Base-by-base conservation (phyloP, 2,329 filamentous ascomycete species). In the Blastomyces percursus region DNA sequence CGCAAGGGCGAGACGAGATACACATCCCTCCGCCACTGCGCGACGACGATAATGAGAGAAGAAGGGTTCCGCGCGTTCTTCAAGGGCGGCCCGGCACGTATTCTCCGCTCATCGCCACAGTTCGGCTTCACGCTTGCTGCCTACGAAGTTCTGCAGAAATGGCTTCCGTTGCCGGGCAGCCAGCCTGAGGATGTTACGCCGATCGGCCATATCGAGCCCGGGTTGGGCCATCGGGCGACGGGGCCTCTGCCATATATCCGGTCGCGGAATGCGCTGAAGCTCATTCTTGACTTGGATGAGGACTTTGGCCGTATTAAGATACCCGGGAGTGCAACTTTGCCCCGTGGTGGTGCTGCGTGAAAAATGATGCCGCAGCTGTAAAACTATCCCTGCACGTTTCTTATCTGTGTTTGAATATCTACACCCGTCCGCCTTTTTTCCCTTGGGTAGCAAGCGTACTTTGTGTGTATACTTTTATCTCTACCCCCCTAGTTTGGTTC, bases 61-160 rank as follows among this genome's bases (percentile, higher is more conserved):
- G 94, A 99, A 77, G 94, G 94, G 12, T 93, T 96, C 83, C 85
- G 83, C 66, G 94, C 94, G 32, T 99, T 99, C 82, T 99, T 97
- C 86, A 97, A 97, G 82, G 94, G 94, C 68, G 94, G 94, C 1
- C 92, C 93, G 0, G 94, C 94, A 9, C 90, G 94, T 80, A 95
- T 99, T 71, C 78, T 97, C 74, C 88, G 94, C 71, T 96, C 91
- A 0, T 96, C 91, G 14, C 94, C 94, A 19, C 94, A 99, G 74
- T 99, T 99, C 75, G 94, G 94, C 67, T 97, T 97, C 81, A 99
- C 94, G 0, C 85, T 99, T 30, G 94, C 94, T 3, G 89, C 90
- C 52, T 99, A 97, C 76, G 94, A 99, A 77, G 82, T 99, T 46
- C 80, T 99, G 59, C 91, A 96, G 78, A 89, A 81, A 65, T 61